phyloP scores from a whole-genome alignment of 129 eudicot species.

The Flaveria linearis region DNA sequence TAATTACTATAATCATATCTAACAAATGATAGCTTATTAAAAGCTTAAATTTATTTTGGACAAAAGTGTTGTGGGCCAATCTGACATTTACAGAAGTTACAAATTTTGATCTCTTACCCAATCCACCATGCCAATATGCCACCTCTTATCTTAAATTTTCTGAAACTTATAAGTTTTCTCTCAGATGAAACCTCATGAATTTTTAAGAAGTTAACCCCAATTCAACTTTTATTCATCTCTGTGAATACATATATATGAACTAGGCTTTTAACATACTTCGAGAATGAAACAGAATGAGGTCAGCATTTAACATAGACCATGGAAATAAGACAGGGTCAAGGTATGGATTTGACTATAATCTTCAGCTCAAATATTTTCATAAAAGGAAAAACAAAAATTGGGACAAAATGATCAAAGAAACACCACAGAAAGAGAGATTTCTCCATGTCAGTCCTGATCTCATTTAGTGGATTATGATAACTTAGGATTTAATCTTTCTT shows the following conservation, averaged over 20 bases:
- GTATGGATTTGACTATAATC: constrained; percentile 3
- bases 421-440: neutral
- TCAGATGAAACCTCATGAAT: neutral
- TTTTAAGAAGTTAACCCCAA: neutral
- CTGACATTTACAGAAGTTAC: neutral
- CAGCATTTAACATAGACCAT: neutral
- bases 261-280: neutral
- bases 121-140: neutral
- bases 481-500: neutral
- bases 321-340: neutral
- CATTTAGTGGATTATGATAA: constrained; percentile 5
- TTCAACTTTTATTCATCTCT: neutral
- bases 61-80: neutral
- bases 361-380: constrained; percentile 1
- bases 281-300: neutral
- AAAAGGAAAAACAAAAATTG: neutral
- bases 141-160: neutral
- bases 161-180: neutral
- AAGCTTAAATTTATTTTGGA: neutral
- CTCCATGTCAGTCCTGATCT: neutral
- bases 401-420: neutral
- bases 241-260: neutral
- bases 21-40: neutral
- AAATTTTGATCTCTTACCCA: neutral
- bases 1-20: neutral